Conservation (phyloP, 192 early-diverging fungal species). For the Entomortierella beljakovae region DNA sequence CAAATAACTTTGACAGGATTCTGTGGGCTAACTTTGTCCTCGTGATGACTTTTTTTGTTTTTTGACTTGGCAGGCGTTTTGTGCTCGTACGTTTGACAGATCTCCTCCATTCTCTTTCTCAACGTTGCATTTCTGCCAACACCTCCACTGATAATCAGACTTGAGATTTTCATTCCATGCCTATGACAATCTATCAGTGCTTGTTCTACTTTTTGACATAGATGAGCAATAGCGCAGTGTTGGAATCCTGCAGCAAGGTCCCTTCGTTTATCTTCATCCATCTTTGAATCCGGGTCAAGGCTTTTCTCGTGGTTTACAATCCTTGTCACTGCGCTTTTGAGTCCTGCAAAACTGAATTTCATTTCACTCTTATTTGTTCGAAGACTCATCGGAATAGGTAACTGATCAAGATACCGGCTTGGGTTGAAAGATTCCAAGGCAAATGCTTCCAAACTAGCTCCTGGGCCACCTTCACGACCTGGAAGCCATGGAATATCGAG, state of each 20-base stretch:
- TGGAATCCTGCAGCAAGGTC: conserved; percentile 85
- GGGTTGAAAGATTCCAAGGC: conserved; percentile 65
- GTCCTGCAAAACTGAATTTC: conserved; percentile 81
- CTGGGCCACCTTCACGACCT: conserved; percentile 74
- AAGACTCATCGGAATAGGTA: conserved; percentile 73
- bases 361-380: conserved; percentile 58
- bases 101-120: conserved; percentile 52
- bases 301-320: conserved; percentile 58
- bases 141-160: conserved; percentile 80
- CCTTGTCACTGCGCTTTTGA: conserved; percentile 74
- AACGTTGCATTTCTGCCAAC: conserved; percentile 80
- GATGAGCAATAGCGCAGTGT: conserved; percentile 64
- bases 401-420: conserved; percentile 41
- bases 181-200: conserved; percentile 60
- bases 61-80: background rate
- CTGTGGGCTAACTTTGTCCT: background rate
- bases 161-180: conserved; percentile 47
- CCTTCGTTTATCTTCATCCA: conserved; percentile 30
- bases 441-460: conserved; percentile 73
- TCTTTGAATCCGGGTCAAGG: conserved; percentile 39
- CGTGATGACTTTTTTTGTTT: background rate
- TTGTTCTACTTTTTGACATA: conserved; percentile 72
- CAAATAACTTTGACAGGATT: conserved; percentile 69
- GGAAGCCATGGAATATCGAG: conserved; percentile 72
- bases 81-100: conserved; percentile 14